Conservation (phyloP, 768 basidiomycete species). For the Phlebiopsis gigantea region DNA sequence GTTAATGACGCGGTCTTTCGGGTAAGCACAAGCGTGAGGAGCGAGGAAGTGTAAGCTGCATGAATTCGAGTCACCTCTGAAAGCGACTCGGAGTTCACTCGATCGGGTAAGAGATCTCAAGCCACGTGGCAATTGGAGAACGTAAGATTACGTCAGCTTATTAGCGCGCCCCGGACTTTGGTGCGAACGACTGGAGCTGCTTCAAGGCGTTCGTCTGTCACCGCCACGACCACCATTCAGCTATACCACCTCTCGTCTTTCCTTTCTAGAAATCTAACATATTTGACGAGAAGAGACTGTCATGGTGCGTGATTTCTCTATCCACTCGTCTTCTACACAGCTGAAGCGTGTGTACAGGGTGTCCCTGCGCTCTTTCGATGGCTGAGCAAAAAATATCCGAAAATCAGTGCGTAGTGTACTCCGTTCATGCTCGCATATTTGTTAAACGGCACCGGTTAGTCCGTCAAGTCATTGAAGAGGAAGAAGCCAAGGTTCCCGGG, state of each 20-base stretch:
- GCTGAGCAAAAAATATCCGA: conserved; percentile 98
- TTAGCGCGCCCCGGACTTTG: not conserved
- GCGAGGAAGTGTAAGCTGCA: not conserved
- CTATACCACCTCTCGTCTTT: not conserved
- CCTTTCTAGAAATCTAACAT: not conserved
- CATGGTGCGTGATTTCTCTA: conserved; percentile 4
- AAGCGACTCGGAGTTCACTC: not conserved
- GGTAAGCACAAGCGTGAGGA: not conserved
- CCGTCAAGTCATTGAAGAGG: conserved; percentile 78
- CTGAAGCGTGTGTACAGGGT: conserved; percentile 49
- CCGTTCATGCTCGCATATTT: not conserved
- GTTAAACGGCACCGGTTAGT: conserved; percentile 36
- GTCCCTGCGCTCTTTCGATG: conserved; percentile 97
- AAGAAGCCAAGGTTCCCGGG: conserved; percentile 62
- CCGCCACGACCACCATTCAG: conserved; percentile 12
- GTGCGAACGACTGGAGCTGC: not conserved
- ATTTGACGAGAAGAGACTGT: not conserved
- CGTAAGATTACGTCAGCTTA: conserved; percentile 1
- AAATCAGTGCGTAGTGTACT: conserved; percentile 65
- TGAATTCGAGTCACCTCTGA: conserved; percentile 8
- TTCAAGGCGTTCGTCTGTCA: not conserved
- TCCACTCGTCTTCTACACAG: not conserved
- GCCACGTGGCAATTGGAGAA: not conserved
- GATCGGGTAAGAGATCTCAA: not conserved
- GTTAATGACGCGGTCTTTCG: not conserved